Conservation (phyloP, 1,284 basidiomycete genomes). For the Trametes sp. region DNA sequence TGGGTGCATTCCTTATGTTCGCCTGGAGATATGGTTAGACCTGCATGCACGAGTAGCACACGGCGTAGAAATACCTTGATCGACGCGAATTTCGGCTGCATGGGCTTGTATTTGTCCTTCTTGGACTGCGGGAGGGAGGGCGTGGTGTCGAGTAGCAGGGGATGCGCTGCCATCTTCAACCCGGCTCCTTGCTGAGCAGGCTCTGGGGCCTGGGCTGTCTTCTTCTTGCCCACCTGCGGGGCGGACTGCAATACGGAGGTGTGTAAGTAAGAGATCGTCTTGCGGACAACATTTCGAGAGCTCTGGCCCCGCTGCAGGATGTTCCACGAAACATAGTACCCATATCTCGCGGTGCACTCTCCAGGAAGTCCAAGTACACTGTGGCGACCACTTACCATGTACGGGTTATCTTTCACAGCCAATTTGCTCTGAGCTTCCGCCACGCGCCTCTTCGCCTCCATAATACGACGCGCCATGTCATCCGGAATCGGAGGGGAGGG, state of each 20-base stretch:
- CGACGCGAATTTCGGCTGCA: conserved; percentile 96
- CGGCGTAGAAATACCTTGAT: conserved; percentile 66
- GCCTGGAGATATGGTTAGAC: conserved; percentile 50
- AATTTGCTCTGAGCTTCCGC: conserved; percentile 80
- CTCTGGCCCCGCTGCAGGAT: too few species aligned
- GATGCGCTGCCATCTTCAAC: conserved; percentile 91
- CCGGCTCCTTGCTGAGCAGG: conserved; percentile 80
- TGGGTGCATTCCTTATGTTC: conserved; percentile 75
- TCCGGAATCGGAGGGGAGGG: conserved; percentile 58
- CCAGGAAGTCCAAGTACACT: too few species aligned
- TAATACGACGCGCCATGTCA: conserved; percentile 73
- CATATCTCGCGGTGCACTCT: too few species aligned
- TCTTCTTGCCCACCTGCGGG: conserved; percentile 62
- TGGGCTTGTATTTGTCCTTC: conserved; percentile 93
- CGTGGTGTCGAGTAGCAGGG: conserved; percentile 76
- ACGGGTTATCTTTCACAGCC: conserved; percentile 80
- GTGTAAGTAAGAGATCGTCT: neutral
- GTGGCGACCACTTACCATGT: conserved; percentile 63
- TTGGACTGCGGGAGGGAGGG: conserved; percentile 71
- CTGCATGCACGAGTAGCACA: conserved; percentile 4
- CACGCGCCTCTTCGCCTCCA: conserved; percentile 82
- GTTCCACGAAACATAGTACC: too few species aligned
- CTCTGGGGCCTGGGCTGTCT: conserved; percentile 51
- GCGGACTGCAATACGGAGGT: conserved; percentile 49
- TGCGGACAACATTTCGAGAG: too few species aligned